These are phyloP conservation scores for Astragalus membranaceus DNA, from an alignment of 306 rosid species.

Conservation along the genomic window DNA sequence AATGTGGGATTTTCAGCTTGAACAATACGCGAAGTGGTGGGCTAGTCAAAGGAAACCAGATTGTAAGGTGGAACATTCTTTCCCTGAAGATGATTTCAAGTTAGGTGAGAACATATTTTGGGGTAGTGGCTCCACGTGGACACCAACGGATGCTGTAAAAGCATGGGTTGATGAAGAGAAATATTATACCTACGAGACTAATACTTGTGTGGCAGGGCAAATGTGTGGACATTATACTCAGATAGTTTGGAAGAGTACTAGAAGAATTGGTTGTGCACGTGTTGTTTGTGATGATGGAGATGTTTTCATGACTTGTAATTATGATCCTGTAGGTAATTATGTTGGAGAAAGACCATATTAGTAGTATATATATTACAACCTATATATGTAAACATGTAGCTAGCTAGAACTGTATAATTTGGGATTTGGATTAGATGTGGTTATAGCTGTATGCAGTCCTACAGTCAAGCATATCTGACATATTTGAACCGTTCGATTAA, in stretches of 20 bases:
- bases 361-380: too few relatives aligned
- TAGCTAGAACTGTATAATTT: too few relatives aligned
- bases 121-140: slow-evolving; percentile 78
- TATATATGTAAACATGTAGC: too few relatives aligned
- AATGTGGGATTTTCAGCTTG: slow-evolving; percentile 62
- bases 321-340: slow-evolving; percentile 76
- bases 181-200: slow-evolving; percentile 53
- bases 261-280: slow-evolving; percentile 69
- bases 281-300: slow-evolving; percentile 69
- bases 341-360: slow-evolving; percentile 61
- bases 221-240: slow-evolving; percentile 94
- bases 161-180: slow-evolving; percentile 68
- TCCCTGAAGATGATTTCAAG: slow-evolving; percentile 67
- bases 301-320: slow-evolving; percentile 84
- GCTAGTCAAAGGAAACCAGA: slow-evolving; percentile 57
- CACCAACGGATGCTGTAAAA: slow-evolving; percentile 58
- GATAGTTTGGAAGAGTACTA: slow-evolving; percentile 69
- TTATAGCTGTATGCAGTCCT: too few relatives aligned
- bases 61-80: slow-evolving; percentile 66
- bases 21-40: slow-evolving; percentile 79
- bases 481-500: too few relatives aligned
- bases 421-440: too few relatives aligned
- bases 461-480: too few relatives aligned
- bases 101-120: slow-evolving; percentile 78
- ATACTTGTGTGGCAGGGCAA: slow-evolving; percentile 49